phyloP scores from a whole-genome alignment of 2,329 filamentous ascomycete species.

The Xylaria sp. region DNA sequence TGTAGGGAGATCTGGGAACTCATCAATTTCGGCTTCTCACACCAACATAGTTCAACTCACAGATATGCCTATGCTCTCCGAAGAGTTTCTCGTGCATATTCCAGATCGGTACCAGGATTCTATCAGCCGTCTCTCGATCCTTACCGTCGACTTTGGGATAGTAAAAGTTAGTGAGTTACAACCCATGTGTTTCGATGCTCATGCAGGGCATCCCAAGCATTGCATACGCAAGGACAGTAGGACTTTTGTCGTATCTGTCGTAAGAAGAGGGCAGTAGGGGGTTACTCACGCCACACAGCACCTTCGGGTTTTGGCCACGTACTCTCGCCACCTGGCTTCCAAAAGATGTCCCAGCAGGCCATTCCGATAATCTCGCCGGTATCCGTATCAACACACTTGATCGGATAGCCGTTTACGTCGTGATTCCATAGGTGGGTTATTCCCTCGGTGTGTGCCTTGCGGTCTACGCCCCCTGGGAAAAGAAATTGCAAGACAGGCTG shows the following conservation, averaged over 20 bases:
- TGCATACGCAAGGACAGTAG: neutral
- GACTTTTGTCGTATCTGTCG: too few relatives aligned
- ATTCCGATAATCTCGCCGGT: constrained; percentile 44
- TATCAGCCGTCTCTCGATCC: constrained; percentile 38
- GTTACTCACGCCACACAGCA: constrained; percentile 34
- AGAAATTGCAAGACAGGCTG: constrained; percentile 37
- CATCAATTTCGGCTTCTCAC: constrained; percentile 1
- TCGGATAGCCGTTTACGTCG: constrained; percentile 37
- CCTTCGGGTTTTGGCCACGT: constrained; percentile 41
- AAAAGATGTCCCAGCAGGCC: constrained; percentile 46
- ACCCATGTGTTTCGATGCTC: neutral
- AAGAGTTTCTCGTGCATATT: constrained; percentile 44
- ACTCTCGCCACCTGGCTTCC: constrained; percentile 37
- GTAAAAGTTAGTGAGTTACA: neutral
- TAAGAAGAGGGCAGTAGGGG: too few relatives aligned
- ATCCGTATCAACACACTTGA: constrained; percentile 44
- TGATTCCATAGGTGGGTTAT: constrained; percentile 28
- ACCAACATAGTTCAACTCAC: constrained; percentile 33
- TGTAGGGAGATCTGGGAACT: constrained; percentile 40
- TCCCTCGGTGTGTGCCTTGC: constrained; percentile 31
- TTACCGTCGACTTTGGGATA: constrained; percentile 35
- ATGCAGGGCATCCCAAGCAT: neutral
- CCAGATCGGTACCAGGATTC: constrained; percentile 39
- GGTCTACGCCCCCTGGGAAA: constrained; percentile 35
- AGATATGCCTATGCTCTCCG: constrained; percentile 41